Percentiles rank a stretch among this genome's conserved stretches.
Evolutionary conservation across 2,329 filamentous ascomycete species (phyloP).

Genomic region (Hypocrella siamensis): DNA sequence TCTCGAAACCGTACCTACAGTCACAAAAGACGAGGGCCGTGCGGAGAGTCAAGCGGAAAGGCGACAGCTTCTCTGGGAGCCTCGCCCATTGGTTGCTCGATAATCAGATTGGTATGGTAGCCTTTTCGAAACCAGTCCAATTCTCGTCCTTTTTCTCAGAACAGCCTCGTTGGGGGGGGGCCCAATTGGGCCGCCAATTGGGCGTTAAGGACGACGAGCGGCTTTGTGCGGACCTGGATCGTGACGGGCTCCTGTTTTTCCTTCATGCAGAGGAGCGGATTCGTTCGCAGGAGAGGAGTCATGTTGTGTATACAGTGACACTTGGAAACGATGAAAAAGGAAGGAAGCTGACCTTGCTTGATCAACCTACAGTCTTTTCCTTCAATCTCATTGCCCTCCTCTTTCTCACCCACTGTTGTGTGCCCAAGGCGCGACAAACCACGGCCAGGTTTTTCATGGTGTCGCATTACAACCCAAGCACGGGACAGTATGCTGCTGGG

Average conservation of each 20-base stretch:
- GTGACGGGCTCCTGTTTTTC: too few species aligned
- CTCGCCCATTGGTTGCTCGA: slow-evolving; percentile 56
- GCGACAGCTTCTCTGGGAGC: slow-evolving; percentile 43
- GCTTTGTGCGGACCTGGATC: too few species aligned
- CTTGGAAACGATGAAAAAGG: not conserved
- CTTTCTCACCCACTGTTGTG: slow-evolving; percentile 64
- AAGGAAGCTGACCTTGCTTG: not conserved
- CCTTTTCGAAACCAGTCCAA: slow-evolving; percentile 3
- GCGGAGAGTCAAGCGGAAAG: slow-evolving; percentile 43
- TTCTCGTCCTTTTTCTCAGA: not conserved
- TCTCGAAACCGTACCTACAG: too few species aligned
- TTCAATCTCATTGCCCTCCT: slow-evolving; percentile 75
- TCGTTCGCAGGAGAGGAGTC: too few species aligned
- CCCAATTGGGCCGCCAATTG: not conserved
- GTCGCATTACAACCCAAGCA: slow-evolving; percentile 60
- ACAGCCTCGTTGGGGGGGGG: too few species aligned
- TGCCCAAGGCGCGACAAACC: slow-evolving; percentile 62
- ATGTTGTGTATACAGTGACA: too few species aligned
- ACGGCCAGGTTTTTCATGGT: slow-evolving; percentile 82
- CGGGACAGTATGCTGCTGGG: slow-evolving; percentile 59
- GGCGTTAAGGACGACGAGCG: not conserved
- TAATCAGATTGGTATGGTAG: slow-evolving; percentile 59
- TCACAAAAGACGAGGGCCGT: too few species aligned
- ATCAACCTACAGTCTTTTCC: slow-evolving; percentile 45
- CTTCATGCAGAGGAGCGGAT: too few species aligned